Evolutionary conservation across 129 eudicot genomes (phyloP), one percentile per base, ranked within the genome.

Genomic region (Flaveria robusta): DNA sequence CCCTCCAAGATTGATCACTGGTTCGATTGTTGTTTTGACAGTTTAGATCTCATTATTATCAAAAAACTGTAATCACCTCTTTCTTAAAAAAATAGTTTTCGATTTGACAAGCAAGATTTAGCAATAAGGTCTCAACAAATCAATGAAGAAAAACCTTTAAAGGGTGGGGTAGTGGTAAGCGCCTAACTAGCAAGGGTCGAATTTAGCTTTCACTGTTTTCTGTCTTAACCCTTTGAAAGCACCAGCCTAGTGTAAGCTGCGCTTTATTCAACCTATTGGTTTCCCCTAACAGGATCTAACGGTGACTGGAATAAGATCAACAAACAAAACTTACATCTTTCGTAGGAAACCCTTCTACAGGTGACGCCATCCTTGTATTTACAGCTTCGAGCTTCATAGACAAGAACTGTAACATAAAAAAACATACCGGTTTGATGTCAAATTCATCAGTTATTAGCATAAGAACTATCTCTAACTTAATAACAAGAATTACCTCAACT

Each of bases 371-470:
- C 76, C 91, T 84, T 66, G 97, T 77, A 81, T 84, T 90, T 70
- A 93, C 97, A 43, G 97, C 96, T 88, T 93, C 98, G 72, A 93
- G 98, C 86, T 93, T 93, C 98, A 93, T 88, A 18, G 97, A 93
- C 81, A 93, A 82, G 79, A 93, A 93, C 98, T 93, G 79, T 73
- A 80, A 66, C 23, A 81, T 37, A 19, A 22, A 83, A 16, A 0
- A 59, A 41, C 23, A 69, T 12, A 18, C 4, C 4, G 1, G 24
- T 46, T 23, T 41, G 70, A 68, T 43, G 66, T 31, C 50, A 79
- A 54, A 72, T 63, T 51, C 34, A 24, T 72, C 24, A 1, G 14
- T 41, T 12, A 27, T 20, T 54, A 7, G 18, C 22, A 56, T 50
- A 73, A 66, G 13, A 15, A 27, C 43, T 54, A 37, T 18, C 7